Evolutionary conservation across 495 filamentous ascomycete species (phyloP), one percentile per base, ranked within the genome.

Genomic region (Neurospora cerealis): DNA sequence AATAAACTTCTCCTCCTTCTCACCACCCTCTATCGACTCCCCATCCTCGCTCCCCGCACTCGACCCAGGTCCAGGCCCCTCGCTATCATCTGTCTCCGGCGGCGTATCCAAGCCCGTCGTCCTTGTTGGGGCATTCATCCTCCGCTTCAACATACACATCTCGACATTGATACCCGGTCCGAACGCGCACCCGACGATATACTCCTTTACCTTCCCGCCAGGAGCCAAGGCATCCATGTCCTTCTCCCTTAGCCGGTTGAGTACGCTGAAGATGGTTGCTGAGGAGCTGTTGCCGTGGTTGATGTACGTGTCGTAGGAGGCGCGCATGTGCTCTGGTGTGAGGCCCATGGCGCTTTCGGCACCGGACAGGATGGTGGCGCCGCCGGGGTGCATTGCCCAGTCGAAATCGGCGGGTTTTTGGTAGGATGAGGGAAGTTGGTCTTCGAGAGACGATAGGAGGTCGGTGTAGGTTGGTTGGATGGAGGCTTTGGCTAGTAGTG

Each of bases 371-470:
- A 92, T 91, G 10, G 89, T 88, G 19, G 86, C 79, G 40, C 90
- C 90, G 5, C 90, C 90, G 0, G 90, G 90, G 77, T 92, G 90
- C 74, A 92, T 83, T 1, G 89, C 90, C 90, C 90, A 92, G 79
- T 92, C 89, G 71, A 91, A 90, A 71, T 89, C 88, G 0, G 77
- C 69, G 1, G 88, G 82, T 2, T 46, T 70, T 70, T 77, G 77
- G 75, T 86, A 86, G 19, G 77, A 70, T 28, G 78, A 78, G 8
- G 84, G 83, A 5, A 89, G 78, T 6, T 78, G 73, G 37, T 80
- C 77, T 7, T 80, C 79, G 7, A 88, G 70, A 0, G 79, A 80
- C 34, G 80, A 74, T 19, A 89, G 70, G 17, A 90, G 81, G 21
- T 85, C 80, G 40, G 78, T 71, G 72, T 88, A 91, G 17, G 85